phyloP scores from a whole-genome alignment of 2,329 filamentous ascomycete genomes.

The Fusarium cicatricum region DNA sequence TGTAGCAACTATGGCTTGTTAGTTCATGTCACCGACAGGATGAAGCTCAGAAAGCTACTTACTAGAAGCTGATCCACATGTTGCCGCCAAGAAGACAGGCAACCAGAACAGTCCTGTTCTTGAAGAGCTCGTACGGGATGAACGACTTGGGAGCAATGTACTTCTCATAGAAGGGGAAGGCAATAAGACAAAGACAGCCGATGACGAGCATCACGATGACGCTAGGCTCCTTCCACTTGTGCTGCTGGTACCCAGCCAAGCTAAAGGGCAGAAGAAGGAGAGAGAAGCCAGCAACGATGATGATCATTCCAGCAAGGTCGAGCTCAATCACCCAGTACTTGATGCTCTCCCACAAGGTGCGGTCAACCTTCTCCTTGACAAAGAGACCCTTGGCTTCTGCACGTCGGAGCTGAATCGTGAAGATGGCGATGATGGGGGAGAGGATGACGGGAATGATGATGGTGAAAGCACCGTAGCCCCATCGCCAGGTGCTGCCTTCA shows the following conservation, averaged over 20 bases:
- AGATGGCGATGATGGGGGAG: constrained; percentile 6
- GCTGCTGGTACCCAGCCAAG: constrained; percentile 44
- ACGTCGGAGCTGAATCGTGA: constrained; percentile 11
- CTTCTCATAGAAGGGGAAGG: constrained; percentile 64
- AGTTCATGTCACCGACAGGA: not conserved
- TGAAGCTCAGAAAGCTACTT: not conserved
- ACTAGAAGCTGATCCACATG: constrained; percentile 24
- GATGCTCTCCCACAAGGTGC: not conserved
- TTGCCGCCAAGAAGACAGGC: constrained; percentile 21
- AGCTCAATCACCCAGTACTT: constrained; percentile 33
- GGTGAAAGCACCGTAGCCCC: constrained; percentile 6
- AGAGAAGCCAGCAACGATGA: constrained; percentile 59
- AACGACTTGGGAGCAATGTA: constrained; percentile 47
- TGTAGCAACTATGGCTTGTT: constrained; percentile 5
- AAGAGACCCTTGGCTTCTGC: constrained; percentile 8
- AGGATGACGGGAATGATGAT: constrained; percentile 15
- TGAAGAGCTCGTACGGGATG: constrained; percentile 44
- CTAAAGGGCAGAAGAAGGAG: constrained; percentile 62
- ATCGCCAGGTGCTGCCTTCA: constrained; percentile 1
- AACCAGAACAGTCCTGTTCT: constrained; percentile 56
- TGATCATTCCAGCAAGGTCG: constrained; percentile 56
- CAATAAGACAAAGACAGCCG: constrained; percentile 55
- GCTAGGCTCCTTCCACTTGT: constrained; percentile 50
- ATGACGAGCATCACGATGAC: constrained; percentile 58
- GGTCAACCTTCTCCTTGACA: constrained; percentile 11